Evolutionary conservation across 257 asterid genomes (phyloP), one percentile per base, ranked within the genome.

Genomic region (Solanum infundibuliforme): DNA sequence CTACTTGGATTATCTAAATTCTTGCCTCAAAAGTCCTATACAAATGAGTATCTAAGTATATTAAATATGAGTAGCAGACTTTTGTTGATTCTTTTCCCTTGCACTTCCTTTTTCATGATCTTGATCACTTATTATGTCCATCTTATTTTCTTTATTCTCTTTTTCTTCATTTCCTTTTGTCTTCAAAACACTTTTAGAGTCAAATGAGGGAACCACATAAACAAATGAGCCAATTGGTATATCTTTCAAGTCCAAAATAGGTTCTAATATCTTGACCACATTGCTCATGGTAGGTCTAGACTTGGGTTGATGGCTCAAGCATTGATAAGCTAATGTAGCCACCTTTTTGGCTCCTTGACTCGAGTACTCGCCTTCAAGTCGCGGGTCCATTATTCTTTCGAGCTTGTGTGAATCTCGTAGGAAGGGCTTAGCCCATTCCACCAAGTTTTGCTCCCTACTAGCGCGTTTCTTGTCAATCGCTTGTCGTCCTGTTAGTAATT

Each of bases 281-380:
- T 89, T 87, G 83, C 83, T 89, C 98, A 94, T 95, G 29, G 81
- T 90, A 48, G 99, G 99, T 89, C 99, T 92, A 36, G 87, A 88
- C 85, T 93, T 94, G 0, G 98, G 94, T 14, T 87, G 27, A 83
- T 90, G 96, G 88, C 92, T 91, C 74, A 94, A 75, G 91, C 99
- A 96, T 18, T 91, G 93, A 55, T 90, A 90, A 75, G 97, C 98
- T 93, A 96, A 87, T 52, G 93, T 77, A 41, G 98, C 96, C 34
- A 94, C 93, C 89, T 88, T 94, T 88, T 90, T 93, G 18, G 96
- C 98, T 0, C 98, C 98, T 89, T 91, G 90, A 0, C 27, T 71
- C 11, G 98, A 94, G 91, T 93, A 96, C 14, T 93, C 94, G 7
- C 95, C 98, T 84, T 94, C 98, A 21, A 96, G 96, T 25, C 92